phyloP scores from a whole-genome alignment of 257 asterid genomes.

The Avicennia marina region DNA sequence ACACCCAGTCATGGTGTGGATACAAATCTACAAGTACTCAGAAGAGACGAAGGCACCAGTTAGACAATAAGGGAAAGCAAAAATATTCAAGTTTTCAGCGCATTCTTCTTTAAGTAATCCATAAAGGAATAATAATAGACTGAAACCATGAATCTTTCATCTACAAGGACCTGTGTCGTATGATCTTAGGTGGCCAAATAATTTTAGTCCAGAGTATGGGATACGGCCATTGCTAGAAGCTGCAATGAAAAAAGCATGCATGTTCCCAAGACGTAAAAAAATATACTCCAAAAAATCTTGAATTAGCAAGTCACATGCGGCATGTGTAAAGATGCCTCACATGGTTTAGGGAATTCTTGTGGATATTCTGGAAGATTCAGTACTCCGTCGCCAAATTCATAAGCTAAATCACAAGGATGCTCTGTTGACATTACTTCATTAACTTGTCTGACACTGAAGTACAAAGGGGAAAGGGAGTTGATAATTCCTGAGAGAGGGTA shows the following conservation, averaged over 20 bases:
- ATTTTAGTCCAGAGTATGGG: no score
- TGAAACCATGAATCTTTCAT: no score
- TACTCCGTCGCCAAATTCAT: constrained; percentile 76
- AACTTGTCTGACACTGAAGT: constrained; percentile 46
- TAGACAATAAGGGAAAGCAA: no score
- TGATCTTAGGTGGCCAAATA: no score
- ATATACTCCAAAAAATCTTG: not conserved
- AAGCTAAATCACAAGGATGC: constrained; percentile 85
- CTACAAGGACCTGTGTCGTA: no score
- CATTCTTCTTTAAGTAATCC: no score
- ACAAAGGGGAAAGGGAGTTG: constrained; percentile 48
- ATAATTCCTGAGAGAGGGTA: constrained; percentile 42
- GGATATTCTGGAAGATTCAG: constrained; percentile 57
- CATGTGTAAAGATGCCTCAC: constrained; percentile 25
- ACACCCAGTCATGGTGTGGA: no score
- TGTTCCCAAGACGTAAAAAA: not conserved
- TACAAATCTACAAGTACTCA: no score
- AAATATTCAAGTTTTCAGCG: not conserved
- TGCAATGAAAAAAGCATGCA: not conserved
- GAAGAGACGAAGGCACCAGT: no score
- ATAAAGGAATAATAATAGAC: no score
- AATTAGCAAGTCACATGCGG: not conserved
- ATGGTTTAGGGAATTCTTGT: constrained; percentile 70
- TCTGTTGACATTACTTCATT: constrained; percentile 82
- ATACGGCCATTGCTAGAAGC: not conserved